phyloP scores from a whole-genome alignment of 2,329 filamentous ascomycete genomes.

The Ilyonectria sp. region DNA sequence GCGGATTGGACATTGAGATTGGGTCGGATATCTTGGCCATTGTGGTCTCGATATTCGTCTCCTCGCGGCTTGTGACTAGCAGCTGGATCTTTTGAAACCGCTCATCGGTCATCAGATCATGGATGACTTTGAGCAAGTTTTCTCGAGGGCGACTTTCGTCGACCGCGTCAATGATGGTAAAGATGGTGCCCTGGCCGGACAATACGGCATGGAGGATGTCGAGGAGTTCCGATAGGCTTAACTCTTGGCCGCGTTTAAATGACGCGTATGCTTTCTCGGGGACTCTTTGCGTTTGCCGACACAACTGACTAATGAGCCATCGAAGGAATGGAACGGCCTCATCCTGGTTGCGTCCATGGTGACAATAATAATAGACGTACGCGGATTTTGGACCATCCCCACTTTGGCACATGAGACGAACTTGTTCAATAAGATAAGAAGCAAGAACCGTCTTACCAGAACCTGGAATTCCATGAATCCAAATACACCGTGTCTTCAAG shows the following conservation, averaged over 20 bases:
- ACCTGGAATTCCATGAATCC: slow-evolving; percentile 16
- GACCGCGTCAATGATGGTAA: slow-evolving; percentile 5
- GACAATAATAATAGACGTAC: slow-evolving; percentile 15
- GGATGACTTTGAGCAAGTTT: slow-evolving; percentile 1
- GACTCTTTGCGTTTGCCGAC: not conserved
- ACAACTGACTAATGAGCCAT: slow-evolving; percentile 13
- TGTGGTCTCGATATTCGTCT: not conserved
- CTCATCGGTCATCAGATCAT: not conserved
- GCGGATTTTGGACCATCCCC: not conserved
- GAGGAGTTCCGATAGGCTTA: not conserved
- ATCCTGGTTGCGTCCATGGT: slow-evolving; percentile 16
- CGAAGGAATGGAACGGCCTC: slow-evolving; percentile 1
- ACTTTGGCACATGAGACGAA: not conserved
- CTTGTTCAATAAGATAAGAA: slow-evolving; percentile 1
- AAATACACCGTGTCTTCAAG: slow-evolving; percentile 6
- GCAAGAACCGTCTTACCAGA: slow-evolving; percentile 13
- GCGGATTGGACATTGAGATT: slow-evolving; percentile 14
- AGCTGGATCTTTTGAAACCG: slow-evolving; percentile 12
- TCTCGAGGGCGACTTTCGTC: slow-evolving; percentile 4
- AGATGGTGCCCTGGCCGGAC: not conserved
- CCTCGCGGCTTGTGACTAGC: slow-evolving; percentile 1
- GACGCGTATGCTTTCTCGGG: not conserved
- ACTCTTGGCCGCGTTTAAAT: not conserved
- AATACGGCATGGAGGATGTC: not conserved
- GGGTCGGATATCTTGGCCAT: not conserved